Percentiles rank a stretch among this genome's conserved stretches.
Evolutionary conservation across 148 eudicot species (phyloP).

Genomic region (Camellia japonica): DNA sequence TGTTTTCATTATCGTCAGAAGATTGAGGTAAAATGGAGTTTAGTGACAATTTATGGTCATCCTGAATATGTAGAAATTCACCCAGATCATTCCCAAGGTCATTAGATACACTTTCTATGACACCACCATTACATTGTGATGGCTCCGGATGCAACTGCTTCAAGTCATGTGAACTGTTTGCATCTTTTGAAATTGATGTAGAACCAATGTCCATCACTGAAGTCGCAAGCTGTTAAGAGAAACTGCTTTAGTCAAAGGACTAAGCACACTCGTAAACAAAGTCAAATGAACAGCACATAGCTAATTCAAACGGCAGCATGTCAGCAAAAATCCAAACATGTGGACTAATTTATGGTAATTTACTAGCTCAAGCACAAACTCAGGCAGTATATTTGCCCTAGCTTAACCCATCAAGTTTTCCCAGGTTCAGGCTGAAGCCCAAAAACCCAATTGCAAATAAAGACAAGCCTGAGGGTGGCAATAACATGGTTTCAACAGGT

Average conservation of each 20-base stretch:
- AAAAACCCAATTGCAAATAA: background rate
- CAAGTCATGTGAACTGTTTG: conserved; percentile 17
- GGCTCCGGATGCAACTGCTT: conserved; percentile 23
- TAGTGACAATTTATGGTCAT: conserved; percentile 14
- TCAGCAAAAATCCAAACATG: background rate
- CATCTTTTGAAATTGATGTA: conserved; percentile 25
- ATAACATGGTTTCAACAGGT: background rate
- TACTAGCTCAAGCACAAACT: background rate
- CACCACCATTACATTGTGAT: conserved; percentile 19
- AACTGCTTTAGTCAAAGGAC: background rate
- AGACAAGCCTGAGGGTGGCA: too few species aligned
- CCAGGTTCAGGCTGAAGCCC: background rate
- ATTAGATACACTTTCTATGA: conserved; percentile 25
- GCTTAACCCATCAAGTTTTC: background rate
- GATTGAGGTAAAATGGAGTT: conserved; percentile 12
- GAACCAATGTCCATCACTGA: conserved; percentile 44
- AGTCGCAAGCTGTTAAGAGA: conserved; percentile 19
- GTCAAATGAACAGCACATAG: background rate
- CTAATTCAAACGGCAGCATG: background rate
- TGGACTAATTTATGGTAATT: background rate
- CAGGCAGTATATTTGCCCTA: background rate
- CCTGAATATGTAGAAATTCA: conserved; percentile 38
- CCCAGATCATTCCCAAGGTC: conserved; percentile 40
- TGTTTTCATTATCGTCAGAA: conserved; percentile 24
- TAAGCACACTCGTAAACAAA: background rate